A percentile compares a stretch with the other conserved stretches of the same genome.
Evolutionary conservation across 2,329 filamentous ascomycete species (phyloP).

Genomic region (Akanthomyces muscarius): DNA sequence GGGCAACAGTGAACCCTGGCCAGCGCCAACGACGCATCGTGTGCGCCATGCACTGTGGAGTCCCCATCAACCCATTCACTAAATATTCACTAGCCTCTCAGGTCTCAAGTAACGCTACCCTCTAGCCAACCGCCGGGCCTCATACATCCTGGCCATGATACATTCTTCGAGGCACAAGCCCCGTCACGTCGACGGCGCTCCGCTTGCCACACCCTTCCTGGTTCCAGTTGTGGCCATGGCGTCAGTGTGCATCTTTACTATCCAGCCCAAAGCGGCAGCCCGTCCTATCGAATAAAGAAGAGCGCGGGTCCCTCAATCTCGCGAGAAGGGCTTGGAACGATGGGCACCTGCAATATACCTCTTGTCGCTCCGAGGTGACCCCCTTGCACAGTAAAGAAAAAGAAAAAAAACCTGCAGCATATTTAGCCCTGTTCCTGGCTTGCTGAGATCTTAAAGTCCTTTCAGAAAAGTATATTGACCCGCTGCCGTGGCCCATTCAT

Average conservation of each 20-base stretch:
- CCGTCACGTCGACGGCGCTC: constrained; percentile 7
- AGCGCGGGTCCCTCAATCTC: background rate
- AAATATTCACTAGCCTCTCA: background rate
- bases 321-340: constrained; percentile 1
- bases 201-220: background rate
- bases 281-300: constrained; percentile 12
- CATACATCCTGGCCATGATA: constrained; percentile 1
- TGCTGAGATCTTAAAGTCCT: background rate
- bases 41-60: background rate
- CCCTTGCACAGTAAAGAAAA: background rate
- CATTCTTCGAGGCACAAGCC: background rate
- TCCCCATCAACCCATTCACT: background rate
- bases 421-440: background rate
- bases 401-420: background rate
- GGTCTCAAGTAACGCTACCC: constrained; percentile 1
- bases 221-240: constrained; percentile 22
- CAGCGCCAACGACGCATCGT: constrained; percentile 8
- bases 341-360: constrained; percentile 13
- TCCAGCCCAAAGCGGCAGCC: constrained; percentile 8
- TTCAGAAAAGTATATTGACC: constrained; percentile 5
- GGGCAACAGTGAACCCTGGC: background rate
- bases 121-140: constrained; percentile 2
- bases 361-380: constrained; percentile 12
- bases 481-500: constrained; percentile 11
- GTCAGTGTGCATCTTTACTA: constrained; percentile 23